Evolutionary conservation across 352 stramenopile species (phyloP), one percentile per base, ranked within the genome.

Genomic region (Saprolegnia diclina): DNA sequence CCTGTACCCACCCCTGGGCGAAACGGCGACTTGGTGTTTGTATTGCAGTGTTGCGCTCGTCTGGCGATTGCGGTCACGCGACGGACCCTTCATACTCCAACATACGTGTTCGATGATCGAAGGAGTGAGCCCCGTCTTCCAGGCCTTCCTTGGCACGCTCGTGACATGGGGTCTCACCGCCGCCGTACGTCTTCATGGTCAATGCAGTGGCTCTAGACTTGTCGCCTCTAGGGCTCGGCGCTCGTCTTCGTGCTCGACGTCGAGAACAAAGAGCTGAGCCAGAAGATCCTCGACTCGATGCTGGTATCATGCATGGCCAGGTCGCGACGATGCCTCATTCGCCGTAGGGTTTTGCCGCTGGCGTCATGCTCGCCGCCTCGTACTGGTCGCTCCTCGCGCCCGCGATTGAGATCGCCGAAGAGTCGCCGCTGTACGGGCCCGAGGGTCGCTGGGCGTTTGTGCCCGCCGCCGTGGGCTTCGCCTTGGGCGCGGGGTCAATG

Each of bases 331-430:
- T 0, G 0, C 35, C 9, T 57, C 32, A 63, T 62, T 7, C 19
- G 38, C 63, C 19, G 7, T 40, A 87, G 76, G 88, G 89, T n/a
- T 96, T 97, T 73, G 89, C 90, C 3, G 88, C 81, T 7, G 90
- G 90, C 22, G 88, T 97, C 21, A 97, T 97, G 90, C 77, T 96
- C 11, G 89, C 90, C 9, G 90, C 90, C 26, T 94, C 85, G 10
- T 96, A 96, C 71, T 96, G 88, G 88, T 95, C 86, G 55, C 73
- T 97, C 46, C 71, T 96, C 38, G 88, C 86, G 13, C 88, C 88
- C 2, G 77, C 88, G 22, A 91, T 96, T 48, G 90, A 97, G 67
- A 95, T 95, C 54, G 85, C 89, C 0, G 76, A 87, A 54, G 81
- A 94, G 56, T 90, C 82, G 24, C 81, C 81, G 35, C 69, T 89